Evolutionary conservation across 768 basidiomycete species (phyloP).

Genomic region (Hypsizygus marmoreus): DNA sequence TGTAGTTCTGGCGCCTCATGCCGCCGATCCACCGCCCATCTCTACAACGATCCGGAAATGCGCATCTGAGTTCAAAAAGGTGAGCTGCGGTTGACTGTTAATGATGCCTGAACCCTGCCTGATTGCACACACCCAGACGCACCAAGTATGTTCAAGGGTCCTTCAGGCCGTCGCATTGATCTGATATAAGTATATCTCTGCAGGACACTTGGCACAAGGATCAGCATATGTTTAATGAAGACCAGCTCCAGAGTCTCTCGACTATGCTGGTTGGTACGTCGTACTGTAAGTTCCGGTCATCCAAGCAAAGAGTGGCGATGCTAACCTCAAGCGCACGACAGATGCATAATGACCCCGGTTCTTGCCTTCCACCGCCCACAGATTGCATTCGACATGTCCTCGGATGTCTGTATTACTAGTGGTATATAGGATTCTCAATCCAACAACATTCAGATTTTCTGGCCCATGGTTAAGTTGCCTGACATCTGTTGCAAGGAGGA

Average conservation of each 20-base stretch:
- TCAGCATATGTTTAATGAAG: constrained; percentile 84
- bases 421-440: too few species aligned
- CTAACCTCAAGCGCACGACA: constrained; percentile 5
- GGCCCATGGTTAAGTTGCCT: too few species aligned
- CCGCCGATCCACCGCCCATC: constrained; percentile 86
- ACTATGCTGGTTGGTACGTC: constrained; percentile 90
- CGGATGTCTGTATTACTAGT: too few species aligned
- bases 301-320: background rate
- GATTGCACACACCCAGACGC: constrained; percentile 44
- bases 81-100: constrained; percentile 28
- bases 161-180: constrained; percentile 12
- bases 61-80: constrained; percentile 86
- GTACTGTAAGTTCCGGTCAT: constrained; percentile 59
- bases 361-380: background rate
- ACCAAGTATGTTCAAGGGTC: constrained; percentile 47
- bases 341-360: constrained; percentile 12
- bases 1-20: constrained; percentile 73
- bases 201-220: constrained; percentile 94
- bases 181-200: constrained; percentile 16
- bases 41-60: constrained; percentile 87
- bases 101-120: constrained; percentile 13
- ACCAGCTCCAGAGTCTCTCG: constrained; percentile 83
- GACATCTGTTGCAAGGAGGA: too few species aligned
- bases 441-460: too few species aligned
- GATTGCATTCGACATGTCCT: too few species aligned